phyloP scores from a whole-genome alignment of 2,329 filamentous ascomycete species.

The Aspergillaceae sp. region DNA sequence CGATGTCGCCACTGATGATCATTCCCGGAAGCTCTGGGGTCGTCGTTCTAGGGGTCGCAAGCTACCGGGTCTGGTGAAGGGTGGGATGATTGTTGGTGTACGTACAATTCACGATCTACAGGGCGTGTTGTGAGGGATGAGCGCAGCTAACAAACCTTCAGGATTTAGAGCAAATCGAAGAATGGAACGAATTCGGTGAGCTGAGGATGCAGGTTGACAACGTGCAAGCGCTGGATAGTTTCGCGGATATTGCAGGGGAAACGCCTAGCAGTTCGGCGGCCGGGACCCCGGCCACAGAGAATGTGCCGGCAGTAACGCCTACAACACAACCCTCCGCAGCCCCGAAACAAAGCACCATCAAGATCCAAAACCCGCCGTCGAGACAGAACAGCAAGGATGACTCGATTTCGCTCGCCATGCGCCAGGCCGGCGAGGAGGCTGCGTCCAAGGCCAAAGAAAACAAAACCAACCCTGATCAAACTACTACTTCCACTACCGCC shows the following conservation, averaged over 20 bases:
- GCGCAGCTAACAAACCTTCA: conserved; percentile 30
- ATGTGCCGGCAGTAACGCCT: background rate
- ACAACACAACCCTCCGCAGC: conserved; percentile 1
- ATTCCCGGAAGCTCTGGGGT: conserved; percentile 81
- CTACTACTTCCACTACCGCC: conserved; percentile 8
- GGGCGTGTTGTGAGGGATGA: background rate
- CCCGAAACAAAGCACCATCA: conserved; percentile 29
- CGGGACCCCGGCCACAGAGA: conserved; percentile 13
- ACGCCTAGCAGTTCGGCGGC: conserved; percentile 13
- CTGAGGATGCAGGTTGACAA: conserved; percentile 69
- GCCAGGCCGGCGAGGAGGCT: conserved; percentile 37
- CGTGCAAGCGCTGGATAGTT: conserved; percentile 25
- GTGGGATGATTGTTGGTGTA: conserved; percentile 77
- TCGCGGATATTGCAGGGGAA: conserved; percentile 10
- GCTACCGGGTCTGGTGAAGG: conserved; percentile 80
- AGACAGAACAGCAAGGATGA: conserved; percentile 30
- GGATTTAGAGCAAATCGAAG: conserved; percentile 91
- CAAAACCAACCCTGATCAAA: background rate
- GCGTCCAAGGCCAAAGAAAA: conserved; percentile 29
- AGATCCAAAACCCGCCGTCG: conserved; percentile 33
- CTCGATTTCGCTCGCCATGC: conserved; percentile 31
- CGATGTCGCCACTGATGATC: conserved; percentile 83
- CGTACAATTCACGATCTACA: conserved; percentile 28
- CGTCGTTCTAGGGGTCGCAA: conserved; percentile 78
- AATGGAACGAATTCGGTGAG: conserved; percentile 99